Percentiles rank a stretch among this genome's conserved stretches.
Evolutionary conservation across 352 stramenopile genomes (phyloP).

Genomic region (Vaucheria bursata): DNA sequence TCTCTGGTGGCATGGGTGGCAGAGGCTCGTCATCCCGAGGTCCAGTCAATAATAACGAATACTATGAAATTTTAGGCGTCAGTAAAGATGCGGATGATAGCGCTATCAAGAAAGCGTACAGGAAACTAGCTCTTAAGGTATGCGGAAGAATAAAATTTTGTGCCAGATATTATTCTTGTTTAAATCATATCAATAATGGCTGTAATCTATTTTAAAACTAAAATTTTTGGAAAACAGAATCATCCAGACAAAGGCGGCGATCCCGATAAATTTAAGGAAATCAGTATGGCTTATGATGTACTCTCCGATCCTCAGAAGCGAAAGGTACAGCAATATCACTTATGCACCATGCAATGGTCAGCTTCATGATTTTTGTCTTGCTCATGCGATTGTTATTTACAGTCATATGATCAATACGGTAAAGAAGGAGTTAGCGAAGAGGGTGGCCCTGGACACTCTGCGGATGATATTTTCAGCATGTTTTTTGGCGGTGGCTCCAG

Average conservation of each 20-base stretch:
- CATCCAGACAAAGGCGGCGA: constrained; percentile 98
- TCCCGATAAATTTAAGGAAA: constrained; percentile 88
- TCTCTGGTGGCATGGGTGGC: constrained; percentile 22
- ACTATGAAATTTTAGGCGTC: constrained; percentile 52
- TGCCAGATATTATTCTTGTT: neutral
- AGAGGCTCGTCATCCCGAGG: constrained; percentile 1
- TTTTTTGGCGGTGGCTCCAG: constrained; percentile 83
- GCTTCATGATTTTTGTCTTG: neutral
- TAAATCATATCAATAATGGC: neutral
- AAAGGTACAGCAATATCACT: no score
- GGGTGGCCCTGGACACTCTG: constrained; percentile 53
- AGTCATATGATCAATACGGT: constrained; percentile 77
- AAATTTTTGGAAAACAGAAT: constrained; percentile 56
- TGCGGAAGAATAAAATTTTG: neutral
- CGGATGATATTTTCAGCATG: constrained; percentile 89
- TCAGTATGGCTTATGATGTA: constrained; percentile 86
- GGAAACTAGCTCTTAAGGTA: constrained; percentile 59
- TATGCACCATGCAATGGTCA: no score
- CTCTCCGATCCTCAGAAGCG: constrained; percentile 80
- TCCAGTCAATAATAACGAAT: constrained; percentile 50
- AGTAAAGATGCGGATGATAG: constrained; percentile 59
- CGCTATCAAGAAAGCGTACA: constrained; percentile 71
- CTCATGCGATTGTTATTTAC: neutral
- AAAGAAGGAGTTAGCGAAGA: constrained; percentile 85
- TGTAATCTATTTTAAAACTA: neutral